Evolutionary conservation across 2,329 filamentous ascomycete genomes (phyloP).

Genomic region (Magnaporthales sp.): DNA sequence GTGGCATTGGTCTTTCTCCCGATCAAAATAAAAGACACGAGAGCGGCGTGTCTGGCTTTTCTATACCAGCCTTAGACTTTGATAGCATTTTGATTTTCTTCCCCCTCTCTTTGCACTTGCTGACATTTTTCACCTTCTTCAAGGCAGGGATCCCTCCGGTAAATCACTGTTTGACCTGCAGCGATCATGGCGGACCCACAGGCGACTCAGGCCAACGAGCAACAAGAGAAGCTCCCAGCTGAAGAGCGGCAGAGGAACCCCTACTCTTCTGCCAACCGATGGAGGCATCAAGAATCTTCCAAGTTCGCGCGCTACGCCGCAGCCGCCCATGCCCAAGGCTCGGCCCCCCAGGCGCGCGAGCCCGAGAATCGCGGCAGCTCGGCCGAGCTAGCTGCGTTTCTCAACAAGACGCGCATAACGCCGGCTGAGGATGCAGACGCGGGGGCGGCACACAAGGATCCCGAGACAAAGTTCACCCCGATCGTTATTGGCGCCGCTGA

Average conservation of each 20-base stretch:
- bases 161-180: neutral
- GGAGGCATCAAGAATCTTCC: conserved; percentile 56
- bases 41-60: neutral
- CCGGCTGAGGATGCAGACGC: conserved; percentile 18
- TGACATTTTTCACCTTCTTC: neutral
- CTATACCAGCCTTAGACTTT: neutral
- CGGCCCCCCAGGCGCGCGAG: conserved; percentile 20
- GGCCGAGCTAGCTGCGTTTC: conserved; percentile 44
- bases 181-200: conserved; percentile 10
- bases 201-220: conserved; percentile 7
- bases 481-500: conserved; percentile 36
- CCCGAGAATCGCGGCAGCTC: conserved; percentile 33
- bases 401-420: conserved; percentile 45
- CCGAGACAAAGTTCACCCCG: conserved; percentile 29
- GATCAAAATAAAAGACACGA: neutral
- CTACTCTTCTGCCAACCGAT: conserved; percentile 46
- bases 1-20: neutral
- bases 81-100: neutral
- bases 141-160: neutral
- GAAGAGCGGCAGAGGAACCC: conserved; percentile 35
- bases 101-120: neutral
- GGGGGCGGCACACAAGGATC: neutral
- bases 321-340: conserved; percentile 10
- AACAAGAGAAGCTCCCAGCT: conserved; percentile 14
- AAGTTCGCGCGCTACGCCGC: conserved; percentile 43